Evolutionary conservation across 345 rosid species (phyloP).

Genomic region (Aegle marmelos): DNA sequence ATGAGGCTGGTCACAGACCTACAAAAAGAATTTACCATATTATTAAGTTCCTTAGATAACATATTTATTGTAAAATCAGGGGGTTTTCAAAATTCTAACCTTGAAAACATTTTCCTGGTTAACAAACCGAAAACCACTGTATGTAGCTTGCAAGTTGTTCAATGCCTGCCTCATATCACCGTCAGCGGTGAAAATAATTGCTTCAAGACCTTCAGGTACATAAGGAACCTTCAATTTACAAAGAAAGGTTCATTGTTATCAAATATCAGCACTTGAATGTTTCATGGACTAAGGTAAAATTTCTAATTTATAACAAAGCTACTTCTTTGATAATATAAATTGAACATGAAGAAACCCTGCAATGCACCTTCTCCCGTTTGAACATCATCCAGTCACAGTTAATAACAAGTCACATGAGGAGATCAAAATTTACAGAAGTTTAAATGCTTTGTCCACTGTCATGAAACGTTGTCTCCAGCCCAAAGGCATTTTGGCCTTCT

Average conservation of each 20-base stretch:
- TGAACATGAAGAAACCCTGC: background rate
- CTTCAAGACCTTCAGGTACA: conserved; percentile 96
- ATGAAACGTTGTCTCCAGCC: background rate
- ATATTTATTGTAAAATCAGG: background rate
- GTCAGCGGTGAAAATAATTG: conserved; percentile 95
- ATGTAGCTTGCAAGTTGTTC: conserved; percentile 94
- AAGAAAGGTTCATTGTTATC: conserved; percentile 15
- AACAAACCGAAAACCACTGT: conserved; percentile 88
- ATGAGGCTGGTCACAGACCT: conserved; percentile 99
- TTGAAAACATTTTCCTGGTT: conserved; percentile 97
- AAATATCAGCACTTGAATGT: background rate
- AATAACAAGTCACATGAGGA: background rate
- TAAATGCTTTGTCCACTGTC: background rate
- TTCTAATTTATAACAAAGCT: background rate
- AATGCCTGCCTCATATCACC: conserved; percentile 99
- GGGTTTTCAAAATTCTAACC: conserved; percentile 35
- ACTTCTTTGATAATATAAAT: background rate
- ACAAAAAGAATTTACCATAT: conserved; percentile 3
- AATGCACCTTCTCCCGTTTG: background rate
- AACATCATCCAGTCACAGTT: background rate
- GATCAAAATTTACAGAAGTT: background rate
- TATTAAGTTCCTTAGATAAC: background rate
- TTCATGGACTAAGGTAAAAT: background rate
- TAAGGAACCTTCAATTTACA: conserved; percentile 66
- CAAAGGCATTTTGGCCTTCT: background rate